Conservation (phyloP, 1,284 basidiomycete genomes). For the Leccinum subrobustum region DNA sequence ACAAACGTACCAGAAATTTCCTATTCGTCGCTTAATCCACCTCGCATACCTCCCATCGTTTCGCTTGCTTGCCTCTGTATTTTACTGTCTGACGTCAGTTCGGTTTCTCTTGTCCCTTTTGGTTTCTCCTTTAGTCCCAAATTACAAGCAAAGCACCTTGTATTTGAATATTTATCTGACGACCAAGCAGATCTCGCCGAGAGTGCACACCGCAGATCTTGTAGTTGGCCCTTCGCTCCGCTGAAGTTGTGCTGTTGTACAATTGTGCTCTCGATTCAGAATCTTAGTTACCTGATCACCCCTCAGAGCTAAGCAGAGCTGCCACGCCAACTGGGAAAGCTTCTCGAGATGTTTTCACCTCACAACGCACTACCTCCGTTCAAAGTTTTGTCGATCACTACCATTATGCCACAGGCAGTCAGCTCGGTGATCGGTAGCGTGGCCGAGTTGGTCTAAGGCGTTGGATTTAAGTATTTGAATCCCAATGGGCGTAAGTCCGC, state of each 20-base stretch:
- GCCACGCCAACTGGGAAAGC: not conserved
- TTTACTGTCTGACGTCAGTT: constrained; percentile 19
- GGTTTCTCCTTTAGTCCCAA: constrained; percentile 10
- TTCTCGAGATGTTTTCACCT: not conserved
- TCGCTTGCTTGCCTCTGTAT: constrained; percentile 30
- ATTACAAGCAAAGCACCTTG: constrained; percentile 13
- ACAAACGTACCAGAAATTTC: constrained; percentile 22
- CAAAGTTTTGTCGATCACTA: not conserved
- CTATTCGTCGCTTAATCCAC: constrained; percentile 15
- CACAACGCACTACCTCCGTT: not conserved
- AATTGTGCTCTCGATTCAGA: not conserved
- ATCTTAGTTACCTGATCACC: not conserved
- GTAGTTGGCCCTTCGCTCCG: not conserved
- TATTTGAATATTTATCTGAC: constrained; percentile 11
- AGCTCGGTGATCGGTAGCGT: constrained; percentile 52
- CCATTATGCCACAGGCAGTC: not conserved
- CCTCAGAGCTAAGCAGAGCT: too few species aligned
- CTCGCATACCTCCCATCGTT: constrained; percentile 23
- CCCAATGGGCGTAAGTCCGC: constrained; percentile 75
- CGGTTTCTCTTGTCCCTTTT: constrained; percentile 1
- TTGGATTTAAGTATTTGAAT: constrained; percentile 77
- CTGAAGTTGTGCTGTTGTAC: not conserved
- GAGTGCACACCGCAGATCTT: not conserved
- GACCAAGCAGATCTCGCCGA: not conserved
- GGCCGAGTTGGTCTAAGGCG: constrained; percentile 82